Percentiles rank a stretch among this genome's conserved stretches.
Evolutionary conservation across 768 basidiomycete genomes (phyloP).

Genomic region (Aureoboletus auriporus): DNA sequence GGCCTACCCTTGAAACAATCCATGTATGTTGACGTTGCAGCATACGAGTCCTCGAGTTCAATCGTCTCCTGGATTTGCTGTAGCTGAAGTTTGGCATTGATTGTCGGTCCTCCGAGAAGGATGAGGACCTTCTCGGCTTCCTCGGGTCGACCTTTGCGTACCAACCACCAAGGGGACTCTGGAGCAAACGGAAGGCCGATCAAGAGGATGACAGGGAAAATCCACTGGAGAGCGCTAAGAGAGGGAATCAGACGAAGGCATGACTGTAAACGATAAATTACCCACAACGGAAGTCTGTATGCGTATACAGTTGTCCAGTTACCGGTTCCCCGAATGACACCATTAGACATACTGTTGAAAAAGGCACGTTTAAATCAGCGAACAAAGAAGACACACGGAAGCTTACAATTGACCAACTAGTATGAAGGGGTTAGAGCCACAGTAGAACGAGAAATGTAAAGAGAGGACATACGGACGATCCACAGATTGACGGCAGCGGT

Average conservation of each 20-base stretch:
- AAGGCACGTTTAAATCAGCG: no score
- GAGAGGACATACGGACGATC: slow-evolving; percentile 20
- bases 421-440: not conserved
- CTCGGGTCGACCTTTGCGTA: slow-evolving; percentile 25
- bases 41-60: slow-evolving; percentile 26
- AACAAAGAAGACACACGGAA: no score
- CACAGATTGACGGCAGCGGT: slow-evolving; percentile 25
- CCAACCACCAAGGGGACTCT: slow-evolving; percentile 33
- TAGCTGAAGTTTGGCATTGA: slow-evolving; percentile 21
- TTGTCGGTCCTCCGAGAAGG: slow-evolving; percentile 17
- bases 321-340: slow-evolving; percentile 22
- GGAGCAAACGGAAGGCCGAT: slow-evolving; percentile 29
- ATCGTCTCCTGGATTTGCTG: slow-evolving; percentile 29
- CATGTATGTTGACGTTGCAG: slow-evolving; percentile 23
- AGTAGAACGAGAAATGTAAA: not conserved
- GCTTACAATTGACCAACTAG: slow-evolving; percentile 24
- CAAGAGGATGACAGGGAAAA: slow-evolving; percentile 30
- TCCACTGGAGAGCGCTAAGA: slow-evolving; percentile 29
- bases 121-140: slow-evolving; percentile 20
- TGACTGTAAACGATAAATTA: not conserved
- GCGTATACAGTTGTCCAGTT: slow-evolving; percentile 18
- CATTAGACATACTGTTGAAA: slow-evolving; percentile 19
- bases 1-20: slow-evolving; percentile 30
- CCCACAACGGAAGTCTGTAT: slow-evolving; percentile 27
- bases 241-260: not conserved